A percentile compares a stretch with the other conserved stretches of the same genome.
Evolutionary conservation across 352 stramenopile genomes (phyloP).

Genomic region (Globisporangium cystogenes): DNA sequence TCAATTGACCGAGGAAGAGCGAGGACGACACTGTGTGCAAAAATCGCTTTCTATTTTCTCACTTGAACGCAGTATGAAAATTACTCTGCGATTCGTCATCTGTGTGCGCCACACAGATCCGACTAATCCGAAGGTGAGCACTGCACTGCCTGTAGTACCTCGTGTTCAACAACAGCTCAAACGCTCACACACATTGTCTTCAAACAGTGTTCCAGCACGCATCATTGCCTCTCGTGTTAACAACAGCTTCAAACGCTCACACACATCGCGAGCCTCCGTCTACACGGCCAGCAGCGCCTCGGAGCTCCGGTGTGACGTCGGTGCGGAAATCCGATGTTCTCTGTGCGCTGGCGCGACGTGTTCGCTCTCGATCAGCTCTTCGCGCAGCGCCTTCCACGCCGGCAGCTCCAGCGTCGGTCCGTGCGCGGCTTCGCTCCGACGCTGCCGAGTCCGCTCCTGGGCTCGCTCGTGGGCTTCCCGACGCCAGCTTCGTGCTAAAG

Average conservation of each 20-base stretch:
- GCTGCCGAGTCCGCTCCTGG: neutral
- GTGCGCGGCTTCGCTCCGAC: neutral
- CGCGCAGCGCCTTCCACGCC: conserved; percentile 17
- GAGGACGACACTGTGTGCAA: neutral
- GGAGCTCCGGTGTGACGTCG: neutral
- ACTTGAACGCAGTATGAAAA: neutral
- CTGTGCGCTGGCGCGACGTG: neutral
- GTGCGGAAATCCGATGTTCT: conserved; percentile 2
- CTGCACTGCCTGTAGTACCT: no score
- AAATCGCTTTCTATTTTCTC: neutral
- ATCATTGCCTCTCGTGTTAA: no score
- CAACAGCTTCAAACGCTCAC: no score
- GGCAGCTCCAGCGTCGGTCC: conserved; percentile 9
- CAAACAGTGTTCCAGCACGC: no score
- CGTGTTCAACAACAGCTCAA: no score
- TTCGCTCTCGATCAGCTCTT: conserved; percentile 20
- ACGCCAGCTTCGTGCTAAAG: neutral
- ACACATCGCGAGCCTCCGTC: no score
- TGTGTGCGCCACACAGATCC: neutral
- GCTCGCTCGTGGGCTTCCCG: neutral
- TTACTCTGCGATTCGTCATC: no score
- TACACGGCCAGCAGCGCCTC: no score
- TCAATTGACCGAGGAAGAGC: neutral
- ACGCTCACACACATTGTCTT: no score
- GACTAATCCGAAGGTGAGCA: no score